Percentiles rank a stretch among this genome's conserved stretches.
Conservation (phyloP, 2,329 filamentous ascomycete species). For the Chaetomium globosum region DNA sequence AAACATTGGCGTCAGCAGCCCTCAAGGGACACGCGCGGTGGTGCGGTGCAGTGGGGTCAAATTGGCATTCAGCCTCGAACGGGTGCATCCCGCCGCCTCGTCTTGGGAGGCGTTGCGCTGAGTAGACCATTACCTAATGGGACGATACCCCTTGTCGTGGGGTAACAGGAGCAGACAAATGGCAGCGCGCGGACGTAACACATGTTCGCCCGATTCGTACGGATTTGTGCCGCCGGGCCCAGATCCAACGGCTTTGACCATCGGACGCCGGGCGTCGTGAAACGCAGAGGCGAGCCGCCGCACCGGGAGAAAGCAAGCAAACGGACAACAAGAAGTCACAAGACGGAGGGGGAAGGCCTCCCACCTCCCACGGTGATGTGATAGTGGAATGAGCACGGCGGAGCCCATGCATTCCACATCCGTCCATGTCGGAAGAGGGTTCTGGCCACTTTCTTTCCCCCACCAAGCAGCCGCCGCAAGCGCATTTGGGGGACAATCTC, state of each 20-base stretch:
- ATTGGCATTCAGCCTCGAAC: slow-evolving; percentile 22
- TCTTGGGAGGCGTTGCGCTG: slow-evolving; percentile 20
- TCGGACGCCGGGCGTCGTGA: background rate
- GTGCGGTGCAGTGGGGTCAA: background rate
- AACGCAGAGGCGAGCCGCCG: background rate
- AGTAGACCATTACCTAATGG: slow-evolving; percentile 28
- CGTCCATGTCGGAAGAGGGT: background rate
- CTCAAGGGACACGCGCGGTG: background rate
- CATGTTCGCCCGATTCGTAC: slow-evolving; percentile 17
- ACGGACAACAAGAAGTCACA: background rate
- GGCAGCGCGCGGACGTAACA: slow-evolving; percentile 15
- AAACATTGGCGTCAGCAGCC: background rate
- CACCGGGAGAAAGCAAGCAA: background rate
- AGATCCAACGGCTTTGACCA: slow-evolving; percentile 16
- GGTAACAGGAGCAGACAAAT: slow-evolving; percentile 20
- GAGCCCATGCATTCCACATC: background rate
- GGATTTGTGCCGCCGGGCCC: background rate
- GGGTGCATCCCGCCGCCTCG: slow-evolving; percentile 28
- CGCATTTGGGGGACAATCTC: background rate
- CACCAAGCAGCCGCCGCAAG: slow-evolving; percentile 13
- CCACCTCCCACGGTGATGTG: background rate
- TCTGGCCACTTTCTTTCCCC: background rate
- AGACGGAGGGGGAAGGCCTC: background rate
- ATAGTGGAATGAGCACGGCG: background rate
- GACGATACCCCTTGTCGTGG: slow-evolving; percentile 20